phyloP scores from a whole-genome alignment of 305 asterid genomes.

The Coffea humblotiana region DNA sequence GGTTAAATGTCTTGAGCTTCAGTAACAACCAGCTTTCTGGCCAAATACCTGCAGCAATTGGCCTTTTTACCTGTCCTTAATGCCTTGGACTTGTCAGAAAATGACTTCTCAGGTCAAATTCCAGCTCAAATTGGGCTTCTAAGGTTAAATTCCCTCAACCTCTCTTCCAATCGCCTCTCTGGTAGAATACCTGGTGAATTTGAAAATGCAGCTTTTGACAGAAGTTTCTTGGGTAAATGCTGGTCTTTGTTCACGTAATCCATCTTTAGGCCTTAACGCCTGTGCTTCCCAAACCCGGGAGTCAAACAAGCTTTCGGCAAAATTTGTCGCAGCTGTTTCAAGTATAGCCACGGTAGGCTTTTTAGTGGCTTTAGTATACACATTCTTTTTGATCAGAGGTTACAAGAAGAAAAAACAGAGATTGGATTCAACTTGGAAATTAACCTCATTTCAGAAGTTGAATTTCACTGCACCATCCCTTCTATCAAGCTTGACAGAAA shows the following conservation, averaged over 20 bases:
- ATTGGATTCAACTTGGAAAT: slow-evolving; percentile 57
- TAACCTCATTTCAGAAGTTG: slow-evolving; percentile 77
- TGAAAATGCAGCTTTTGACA: slow-evolving; percentile 57
- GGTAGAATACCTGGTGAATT: slow-evolving; percentile 62
- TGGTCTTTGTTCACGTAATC: slow-evolving; percentile 56
- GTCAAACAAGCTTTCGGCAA: slow-evolving; percentile 36
- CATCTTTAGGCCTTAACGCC: slow-evolving; percentile 40
- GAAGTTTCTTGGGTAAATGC: slow-evolving; percentile 69
- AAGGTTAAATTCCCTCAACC: slow-evolving; percentile 43
- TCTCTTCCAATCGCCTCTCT: slow-evolving; percentile 64
- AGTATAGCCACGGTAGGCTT: slow-evolving; percentile 49
- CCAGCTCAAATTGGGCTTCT: slow-evolving; percentile 52
- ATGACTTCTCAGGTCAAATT: slow-evolving; percentile 61
- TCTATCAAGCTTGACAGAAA: slow-evolving; percentile 51
- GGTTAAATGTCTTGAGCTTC: slow-evolving; percentile 45
- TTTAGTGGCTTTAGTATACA: slow-evolving; percentile 40
- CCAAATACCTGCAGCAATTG: slow-evolving; percentile 59
- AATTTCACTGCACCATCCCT: slow-evolving; percentile 68
- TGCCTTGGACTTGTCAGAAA: slow-evolving; percentile 67
- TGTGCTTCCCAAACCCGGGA: slow-evolving; percentile 34
- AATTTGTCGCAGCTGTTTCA: slow-evolving; percentile 58
- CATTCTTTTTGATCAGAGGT: slow-evolving; percentile 40
- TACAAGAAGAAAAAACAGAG: slow-evolving; percentile 40
- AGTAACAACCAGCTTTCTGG: slow-evolving; percentile 71
- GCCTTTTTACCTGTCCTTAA: slow-evolving; percentile 43